Evolutionary conservation across 306 rosid species (phyloP), one percentile per base, ranked within the genome.

Genomic region (Fragaria nilgerrensis): DNA sequence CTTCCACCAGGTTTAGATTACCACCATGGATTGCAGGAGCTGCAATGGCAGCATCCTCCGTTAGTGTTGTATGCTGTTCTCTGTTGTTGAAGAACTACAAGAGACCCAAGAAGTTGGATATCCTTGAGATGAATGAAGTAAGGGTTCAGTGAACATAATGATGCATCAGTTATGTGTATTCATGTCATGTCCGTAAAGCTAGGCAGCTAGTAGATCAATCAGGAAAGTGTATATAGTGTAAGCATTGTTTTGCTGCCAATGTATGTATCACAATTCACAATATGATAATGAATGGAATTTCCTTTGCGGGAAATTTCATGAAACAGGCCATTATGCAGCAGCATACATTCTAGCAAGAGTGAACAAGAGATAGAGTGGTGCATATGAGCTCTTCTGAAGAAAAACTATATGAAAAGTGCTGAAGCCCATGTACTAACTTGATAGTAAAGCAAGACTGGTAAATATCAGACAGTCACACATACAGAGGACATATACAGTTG

Each of bases 21-120:
- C 98, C 95, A 0, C 98, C 98, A n/a, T 93, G 98, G 96, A 79
- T 93, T 82, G 98, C 98, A 34, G 96, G 98, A 68, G 98, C 93
- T 43, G 96, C 98, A 58, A 93, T 93, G 98, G 98, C 96, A 39
- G 96, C 98, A 23, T 93, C 97, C 67, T 93, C 98, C 53, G 82
- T 93, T n/a, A 90, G 91, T 74, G 98, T 93, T 41, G 96, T 93
- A 29, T 93, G 94, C 59, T 90, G 93, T 65, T 93, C 96, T 63
- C 84, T 90, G 68, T 80, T 90, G 88, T 80, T 93, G 58, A 90
- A 85, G 84, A 81, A 81, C 49, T 93, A 90, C 81, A 81, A 73
- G 84, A 93, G 96, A 78, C 94, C 94, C 25, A 81, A 65, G 19
- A 88, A 80, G 87, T 84, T 90, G 68, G 81, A 85, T 56, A 82